These are phyloP conservation scores for Puccinia horiana DNA, from an alignment of 1,284 basidiomycete species.

Conservation along the genomic window DNA sequence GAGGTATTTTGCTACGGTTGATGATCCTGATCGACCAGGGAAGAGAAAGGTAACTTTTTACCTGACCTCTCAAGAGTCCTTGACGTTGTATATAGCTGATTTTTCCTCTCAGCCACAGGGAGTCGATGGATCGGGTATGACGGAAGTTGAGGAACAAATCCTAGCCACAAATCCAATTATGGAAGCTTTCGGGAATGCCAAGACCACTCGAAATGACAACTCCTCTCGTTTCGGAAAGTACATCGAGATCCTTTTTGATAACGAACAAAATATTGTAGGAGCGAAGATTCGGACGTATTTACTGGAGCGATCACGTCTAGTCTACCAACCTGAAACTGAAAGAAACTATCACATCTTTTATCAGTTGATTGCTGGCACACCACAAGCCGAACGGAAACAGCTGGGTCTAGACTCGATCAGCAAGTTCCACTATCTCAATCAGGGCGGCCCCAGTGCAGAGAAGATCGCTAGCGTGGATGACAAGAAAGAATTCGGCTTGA, in stretches of 20 bases:
- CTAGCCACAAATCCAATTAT: conserved; percentile 98
- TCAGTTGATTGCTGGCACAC: conserved; percentile 95
- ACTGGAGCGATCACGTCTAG: conserved; percentile 91
- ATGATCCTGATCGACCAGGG: conserved; percentile 68
- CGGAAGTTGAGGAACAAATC: conserved; percentile 94
- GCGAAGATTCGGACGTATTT: conserved; percentile 97
- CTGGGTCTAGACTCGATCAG: conserved; percentile 79
- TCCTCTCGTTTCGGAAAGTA: conserved; percentile 99
- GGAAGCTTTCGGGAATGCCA: conserved; percentile 98
- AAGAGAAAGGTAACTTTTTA: conserved; percentile 66
- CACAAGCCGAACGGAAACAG: conserved; percentile 90
- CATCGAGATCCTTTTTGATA: conserved; percentile 98
- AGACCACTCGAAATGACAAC: conserved; percentile 98
- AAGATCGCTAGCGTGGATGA: conserved; percentile 87
- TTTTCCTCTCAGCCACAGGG: conserved; percentile 55
- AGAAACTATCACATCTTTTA: conserved; percentile 99
- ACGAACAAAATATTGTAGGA: conserved; percentile 91
- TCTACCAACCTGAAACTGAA: conserved; percentile 94
- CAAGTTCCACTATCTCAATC: conserved; percentile 89
- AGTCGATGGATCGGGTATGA: conserved; percentile 62
- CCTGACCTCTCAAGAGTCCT: neutral
- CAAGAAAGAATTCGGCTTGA: conserved; percentile 87
- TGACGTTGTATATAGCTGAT: conserved; percentile 64
- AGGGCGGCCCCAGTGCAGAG: conserved; percentile 85
- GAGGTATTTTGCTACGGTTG: conserved; percentile 97